Evolutionary conservation across 2,329 filamentous ascomycete species (phyloP), one percentile per base, ranked within the genome.

Genomic region (Ophiosphaerella herpotricha): DNA sequence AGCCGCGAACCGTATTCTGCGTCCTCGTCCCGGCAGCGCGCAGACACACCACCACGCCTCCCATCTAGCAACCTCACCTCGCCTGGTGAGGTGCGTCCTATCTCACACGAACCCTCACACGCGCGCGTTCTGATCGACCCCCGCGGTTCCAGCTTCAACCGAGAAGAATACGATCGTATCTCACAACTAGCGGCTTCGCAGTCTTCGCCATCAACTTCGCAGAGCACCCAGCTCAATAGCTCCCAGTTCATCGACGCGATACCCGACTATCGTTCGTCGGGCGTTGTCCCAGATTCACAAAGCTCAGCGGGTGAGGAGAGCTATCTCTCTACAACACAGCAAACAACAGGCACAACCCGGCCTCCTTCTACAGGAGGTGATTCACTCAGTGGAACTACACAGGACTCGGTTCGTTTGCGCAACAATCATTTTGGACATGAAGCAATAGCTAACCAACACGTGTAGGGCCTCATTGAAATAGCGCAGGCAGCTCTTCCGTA

Each of bases 261-360:
- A 8, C 18, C 35, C 12, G 31, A 24, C 16, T 38, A 42, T 16
- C 42, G 35, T 21, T 49, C 49, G 7, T 55, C 59, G 7, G 60
- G 63, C 21, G 44, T 71, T 7, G 59, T 72, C 2, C 59, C 50
- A 29, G 66, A 70, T 26, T 70, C 68, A 3, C 64, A 71, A 42
- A 61, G 54, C 42, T 63, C 60, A 9, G 52, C 37, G 3, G 55
- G 57, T 7, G 60, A 60, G 31, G 53, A 39, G 5, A 70, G 57
- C 51, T 70, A 65, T 39, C 40, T 63, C 11, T 54, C 59, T 0
- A 44, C 58, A 0, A 67, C 64, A n/a, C 67, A 70, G 36, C 48
- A 41, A 3, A 55, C 46, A 1, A 60, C 53, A 6, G 41, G 43
- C 4, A 52, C 49, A 2, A 55, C 39, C 5, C 54, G 49, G 37